phyloP scores from a whole-genome alignment of 495 filamentous ascomycete genomes.

The Aspergillus bertholletiae region DNA sequence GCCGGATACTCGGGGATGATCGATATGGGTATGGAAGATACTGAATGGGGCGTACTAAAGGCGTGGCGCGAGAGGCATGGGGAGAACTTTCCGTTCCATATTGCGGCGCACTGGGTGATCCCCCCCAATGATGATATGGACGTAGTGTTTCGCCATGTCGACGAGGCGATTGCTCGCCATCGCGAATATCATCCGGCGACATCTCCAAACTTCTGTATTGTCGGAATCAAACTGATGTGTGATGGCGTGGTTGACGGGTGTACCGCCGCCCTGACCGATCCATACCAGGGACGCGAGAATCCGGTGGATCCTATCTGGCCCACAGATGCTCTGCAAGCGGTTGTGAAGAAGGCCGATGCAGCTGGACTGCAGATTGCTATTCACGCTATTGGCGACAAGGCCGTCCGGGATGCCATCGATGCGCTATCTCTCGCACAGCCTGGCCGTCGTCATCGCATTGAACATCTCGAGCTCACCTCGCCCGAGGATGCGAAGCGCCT shows the following conservation, averaged over 20 bases:
- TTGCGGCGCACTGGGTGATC: conserved; percentile 63
- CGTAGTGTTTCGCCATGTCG: conserved; percentile 48
- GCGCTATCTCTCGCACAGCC: conserved; percentile 28
- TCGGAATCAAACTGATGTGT: conserved; percentile 59
- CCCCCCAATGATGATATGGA: conserved; percentile 37
- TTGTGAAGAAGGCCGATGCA: conserved; percentile 50
- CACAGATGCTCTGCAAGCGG: conserved; percentile 42
- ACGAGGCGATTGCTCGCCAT: conserved; percentile 49
- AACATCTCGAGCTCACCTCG: conserved; percentile 56
- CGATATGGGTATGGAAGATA: conserved; percentile 70
- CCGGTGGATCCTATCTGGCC: conserved; percentile 52
- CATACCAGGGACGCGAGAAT: conserved; percentile 47
- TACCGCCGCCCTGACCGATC: conserved; percentile 53
- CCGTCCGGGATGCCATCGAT: conserved; percentile 54
- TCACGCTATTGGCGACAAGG: conserved; percentile 62
- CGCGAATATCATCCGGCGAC: conserved; percentile 39
- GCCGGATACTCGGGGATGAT: conserved; percentile 61
- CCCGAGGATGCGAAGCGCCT: conserved; percentile 50
- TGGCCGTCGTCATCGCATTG: conserved; percentile 48
- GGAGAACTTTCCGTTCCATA: conserved; percentile 48
- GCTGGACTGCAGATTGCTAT: conserved; percentile 60
- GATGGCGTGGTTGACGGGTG: conserved; percentile 61
- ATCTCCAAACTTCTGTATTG: conserved; percentile 49
- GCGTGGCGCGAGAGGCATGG: conserved; percentile 38
- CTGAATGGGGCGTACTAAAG: conserved; percentile 54